A percentile compares a stretch with the other conserved stretches of the same genome.
Conservation (phyloP, 2,329 filamentous ascomycete species). For the Colletotrichum lini region DNA sequence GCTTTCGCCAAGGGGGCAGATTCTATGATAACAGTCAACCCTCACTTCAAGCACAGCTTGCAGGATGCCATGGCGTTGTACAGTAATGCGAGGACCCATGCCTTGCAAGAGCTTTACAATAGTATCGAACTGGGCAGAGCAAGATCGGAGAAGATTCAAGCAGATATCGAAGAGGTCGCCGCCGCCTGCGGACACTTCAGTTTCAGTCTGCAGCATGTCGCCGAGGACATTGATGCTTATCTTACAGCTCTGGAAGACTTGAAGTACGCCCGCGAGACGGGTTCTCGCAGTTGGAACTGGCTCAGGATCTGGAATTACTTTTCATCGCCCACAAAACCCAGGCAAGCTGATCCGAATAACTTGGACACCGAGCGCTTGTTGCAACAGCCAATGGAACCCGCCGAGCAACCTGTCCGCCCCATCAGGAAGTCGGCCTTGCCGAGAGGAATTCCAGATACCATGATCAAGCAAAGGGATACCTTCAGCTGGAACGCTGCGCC, state of each 20-base stretch:
- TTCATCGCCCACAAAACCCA: conserved; percentile 17
- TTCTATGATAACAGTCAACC: conserved; percentile 81
- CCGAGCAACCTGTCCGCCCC: conserved; percentile 57
- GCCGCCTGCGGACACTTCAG: conserved; percentile 98
- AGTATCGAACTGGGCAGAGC: conserved; percentile 80
- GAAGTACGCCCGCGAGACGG: conserved; percentile 77
- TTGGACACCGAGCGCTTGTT: conserved; percentile 60
- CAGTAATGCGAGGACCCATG: conserved; percentile 79
- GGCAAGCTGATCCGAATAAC: conserved; percentile 50
- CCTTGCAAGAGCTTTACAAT: conserved; percentile 84
- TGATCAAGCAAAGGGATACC: conserved; percentile 67
- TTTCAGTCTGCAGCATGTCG: conserved; percentile 91
- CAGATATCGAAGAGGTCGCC: conserved; percentile 96
- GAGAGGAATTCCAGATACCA: conserved; percentile 68
- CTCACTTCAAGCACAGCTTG: conserved; percentile 85
- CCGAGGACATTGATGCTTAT: conserved; percentile 88
- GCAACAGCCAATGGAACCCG: conserved; percentile 42
- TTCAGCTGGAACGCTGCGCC: conserved; percentile 71
- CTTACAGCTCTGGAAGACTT: conserved; percentile 88
- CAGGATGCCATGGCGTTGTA: conserved; percentile 86
- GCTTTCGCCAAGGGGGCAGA: conserved; percentile 81
- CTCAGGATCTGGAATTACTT: conserved; percentile 78
- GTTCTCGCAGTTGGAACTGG: conserved; percentile 84
- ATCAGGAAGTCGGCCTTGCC: conserved; percentile 69
- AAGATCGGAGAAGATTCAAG: conserved; percentile 82